Conservation (phyloP, 208 protist genomes). For the Crithidia mellificae region DNA sequence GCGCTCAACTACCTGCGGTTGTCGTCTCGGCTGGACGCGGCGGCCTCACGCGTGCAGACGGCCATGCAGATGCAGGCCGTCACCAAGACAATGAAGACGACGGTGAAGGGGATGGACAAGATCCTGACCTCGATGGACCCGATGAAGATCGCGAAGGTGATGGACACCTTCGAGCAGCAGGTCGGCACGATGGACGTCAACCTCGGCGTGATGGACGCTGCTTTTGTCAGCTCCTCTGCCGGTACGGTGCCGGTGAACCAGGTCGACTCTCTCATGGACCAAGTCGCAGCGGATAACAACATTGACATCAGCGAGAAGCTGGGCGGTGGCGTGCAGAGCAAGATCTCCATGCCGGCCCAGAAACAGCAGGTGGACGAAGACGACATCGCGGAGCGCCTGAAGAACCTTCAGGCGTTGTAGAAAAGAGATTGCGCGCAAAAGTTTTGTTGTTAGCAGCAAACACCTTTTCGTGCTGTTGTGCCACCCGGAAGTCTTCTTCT, state of each 20-base stretch:
- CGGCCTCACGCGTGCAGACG: conserved; percentile 93
- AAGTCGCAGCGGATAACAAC: conserved; percentile 96
- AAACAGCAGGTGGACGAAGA: conserved; percentile 50
- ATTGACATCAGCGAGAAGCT: conserved; percentile 85
- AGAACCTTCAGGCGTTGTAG: conserved; percentile 56
- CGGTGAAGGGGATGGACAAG: conserved; percentile 96
- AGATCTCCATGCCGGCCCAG: conserved; percentile 29
- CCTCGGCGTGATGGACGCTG: conserved; percentile 90
- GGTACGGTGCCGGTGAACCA: conserved; percentile 86
- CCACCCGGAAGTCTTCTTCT: too few relatives aligned
- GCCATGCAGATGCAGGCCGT: conserved; percentile 93
- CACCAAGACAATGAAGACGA: conserved; percentile 92
- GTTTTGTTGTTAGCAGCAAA: too few relatives aligned
- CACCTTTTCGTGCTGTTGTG: too few relatives aligned
- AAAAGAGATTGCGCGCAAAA: too few relatives aligned
- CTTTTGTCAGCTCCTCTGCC: conserved; percentile 89
- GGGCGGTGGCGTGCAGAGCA: conserved; percentile 31
- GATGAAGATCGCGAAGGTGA: conserved; percentile 87
- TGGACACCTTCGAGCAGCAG: conserved; percentile 98
- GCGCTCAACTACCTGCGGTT: conserved; percentile 95
- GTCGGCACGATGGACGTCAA: conserved; percentile 95
- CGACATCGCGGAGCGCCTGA: conserved; percentile 68
- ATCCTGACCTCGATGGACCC: conserved; percentile 93
- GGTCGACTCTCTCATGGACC: conserved; percentile 92
- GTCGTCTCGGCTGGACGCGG: conserved; percentile 95